A percentile compares a stretch with the other conserved stretches of the same genome.
These are phyloP conservation scores for Hypoxylon crocopeplum DNA, from an alignment of 495 filamentous ascomycete genomes.

Conservation along the genomic window DNA sequence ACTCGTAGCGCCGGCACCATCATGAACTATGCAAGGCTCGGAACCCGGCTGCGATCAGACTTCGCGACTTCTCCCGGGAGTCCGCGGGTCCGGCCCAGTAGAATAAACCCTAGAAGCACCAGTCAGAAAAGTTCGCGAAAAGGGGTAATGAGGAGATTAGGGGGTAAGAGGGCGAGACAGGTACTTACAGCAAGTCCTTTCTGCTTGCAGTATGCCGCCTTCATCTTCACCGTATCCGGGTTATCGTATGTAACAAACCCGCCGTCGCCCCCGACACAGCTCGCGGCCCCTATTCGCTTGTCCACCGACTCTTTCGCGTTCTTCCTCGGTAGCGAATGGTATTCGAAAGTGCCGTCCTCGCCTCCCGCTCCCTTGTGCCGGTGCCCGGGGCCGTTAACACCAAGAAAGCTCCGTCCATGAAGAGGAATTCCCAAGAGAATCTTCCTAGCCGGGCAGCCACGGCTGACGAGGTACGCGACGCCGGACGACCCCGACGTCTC, in stretches of 20 bases:
- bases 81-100: slow-evolving; percentile 93
- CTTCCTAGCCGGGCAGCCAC: slow-evolving; percentile 74
- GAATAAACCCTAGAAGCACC: slow-evolving; percentile 68
- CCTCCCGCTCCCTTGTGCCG: slow-evolving; percentile 69
- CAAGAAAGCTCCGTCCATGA: slow-evolving; percentile 83
- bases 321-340: slow-evolving; percentile 74
- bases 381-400: slow-evolving; percentile 68
- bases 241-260: slow-evolving; percentile 91
- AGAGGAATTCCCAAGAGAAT: slow-evolving; percentile 81
- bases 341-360: slow-evolving; percentile 85
- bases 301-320: slow-evolving; percentile 75
- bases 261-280: slow-evolving; percentile 79
- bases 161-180: not conserved
- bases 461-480: slow-evolving; percentile 68
- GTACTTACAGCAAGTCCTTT: slow-evolving; percentile 69
- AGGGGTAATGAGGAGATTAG: not conserved
- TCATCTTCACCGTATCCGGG: slow-evolving; percentile 80
- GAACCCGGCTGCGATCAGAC: slow-evolving; percentile 78
- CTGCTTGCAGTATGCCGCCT: slow-evolving; percentile 80
- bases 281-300: slow-evolving; percentile 68
- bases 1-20: slow-evolving; percentile 3
- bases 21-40: slow-evolving; percentile 68
- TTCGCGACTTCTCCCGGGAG: slow-evolving; percentile 65
- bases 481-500: slow-evolving; percentile 70
- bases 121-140: slow-evolving; percentile 10